phyloP scores from a whole-genome alignment of 1,284 basidiomycete genomes.

The Fomes fomentarius region DNA sequence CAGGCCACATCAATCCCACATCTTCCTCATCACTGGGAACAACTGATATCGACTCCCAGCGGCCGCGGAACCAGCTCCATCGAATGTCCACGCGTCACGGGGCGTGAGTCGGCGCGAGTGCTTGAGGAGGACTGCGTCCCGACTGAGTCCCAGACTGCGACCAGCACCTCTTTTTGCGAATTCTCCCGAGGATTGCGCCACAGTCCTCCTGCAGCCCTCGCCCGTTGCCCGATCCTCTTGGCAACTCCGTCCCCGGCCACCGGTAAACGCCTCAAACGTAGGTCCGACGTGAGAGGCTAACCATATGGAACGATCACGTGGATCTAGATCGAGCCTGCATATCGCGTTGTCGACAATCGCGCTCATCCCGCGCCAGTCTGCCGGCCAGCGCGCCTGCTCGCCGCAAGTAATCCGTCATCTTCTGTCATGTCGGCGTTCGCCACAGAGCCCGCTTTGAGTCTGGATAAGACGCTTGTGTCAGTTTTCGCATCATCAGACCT shows the following conservation, averaged over 20 bases:
- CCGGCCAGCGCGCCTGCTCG: too few species aligned
- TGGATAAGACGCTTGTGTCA: too few species aligned
- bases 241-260: slow-evolving; percentile 9
- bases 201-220: not conserved
- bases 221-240: slow-evolving; percentile 8
- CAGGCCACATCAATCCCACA: not conserved
- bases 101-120: too few species aligned
- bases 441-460: too few species aligned
- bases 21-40: slow-evolving; percentile 3
- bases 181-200: slow-evolving; percentile 23
- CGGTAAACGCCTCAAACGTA: slow-evolving; percentile 17
- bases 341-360: slow-evolving; percentile 5
- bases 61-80: slow-evolving; percentile 1
- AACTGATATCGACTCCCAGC: not conserved
- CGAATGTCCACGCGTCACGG: too few species aligned
- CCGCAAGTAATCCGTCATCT: not conserved
- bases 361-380: slow-evolving; percentile 6
- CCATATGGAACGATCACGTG: slow-evolving; percentile 30
- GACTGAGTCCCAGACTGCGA: slow-evolving; percentile 8
- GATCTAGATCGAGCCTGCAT: slow-evolving; percentile 4
- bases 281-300: slow-evolving; percentile 11
- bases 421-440: not conserved
- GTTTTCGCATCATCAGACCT: too few species aligned
- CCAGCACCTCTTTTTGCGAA: slow-evolving; percentile 7
- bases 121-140: too few species aligned